Conservation (phyloP, 2,329 filamentous ascomycete genomes). For the Fusarium sp. region DNA sequence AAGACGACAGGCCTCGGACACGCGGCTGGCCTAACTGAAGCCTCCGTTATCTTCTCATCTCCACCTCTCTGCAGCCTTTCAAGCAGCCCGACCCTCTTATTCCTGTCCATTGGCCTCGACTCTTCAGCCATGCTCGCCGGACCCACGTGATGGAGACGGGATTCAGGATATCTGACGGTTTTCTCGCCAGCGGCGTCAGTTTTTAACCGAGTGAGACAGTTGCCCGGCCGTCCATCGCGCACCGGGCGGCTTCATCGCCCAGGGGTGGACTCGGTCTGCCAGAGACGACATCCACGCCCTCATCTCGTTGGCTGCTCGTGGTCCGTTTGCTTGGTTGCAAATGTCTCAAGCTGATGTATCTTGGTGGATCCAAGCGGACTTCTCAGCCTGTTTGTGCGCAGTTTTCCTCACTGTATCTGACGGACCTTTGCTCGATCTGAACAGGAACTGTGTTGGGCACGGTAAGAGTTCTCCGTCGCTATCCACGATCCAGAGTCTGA, state of each 20-base stretch:
- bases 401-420: constrained; percentile 7
- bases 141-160: constrained; percentile 1
- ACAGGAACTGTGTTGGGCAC: not conserved
- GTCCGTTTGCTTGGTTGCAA: constrained; percentile 6
- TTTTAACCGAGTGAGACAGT: constrained; percentile 29
- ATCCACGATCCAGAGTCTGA: not conserved
- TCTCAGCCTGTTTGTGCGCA: constrained; percentile 10
- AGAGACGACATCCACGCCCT: not conserved
- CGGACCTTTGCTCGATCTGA: not conserved
- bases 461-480: not conserved
- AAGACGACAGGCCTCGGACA: not conserved
- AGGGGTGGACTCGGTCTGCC: not conserved
- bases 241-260: constrained; percentile 11
- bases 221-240: constrained; percentile 2
- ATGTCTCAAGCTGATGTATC: constrained; percentile 21
- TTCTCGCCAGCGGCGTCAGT: constrained; percentile 22
- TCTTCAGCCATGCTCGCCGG: not conserved
- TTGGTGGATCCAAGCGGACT: constrained; percentile 5
- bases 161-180: constrained; percentile 27
- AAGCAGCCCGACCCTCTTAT: not conserved
- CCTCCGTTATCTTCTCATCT: constrained; percentile 24
- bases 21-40: constrained; percentile 6
- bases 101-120: not conserved
- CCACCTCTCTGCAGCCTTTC: constrained; percentile 19
- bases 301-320: constrained; percentile 10